These are phyloP conservation scores for Heteromeles arbutifolia DNA, from an alignment of 306 rosid genomes.

Conservation along the genomic window DNA sequence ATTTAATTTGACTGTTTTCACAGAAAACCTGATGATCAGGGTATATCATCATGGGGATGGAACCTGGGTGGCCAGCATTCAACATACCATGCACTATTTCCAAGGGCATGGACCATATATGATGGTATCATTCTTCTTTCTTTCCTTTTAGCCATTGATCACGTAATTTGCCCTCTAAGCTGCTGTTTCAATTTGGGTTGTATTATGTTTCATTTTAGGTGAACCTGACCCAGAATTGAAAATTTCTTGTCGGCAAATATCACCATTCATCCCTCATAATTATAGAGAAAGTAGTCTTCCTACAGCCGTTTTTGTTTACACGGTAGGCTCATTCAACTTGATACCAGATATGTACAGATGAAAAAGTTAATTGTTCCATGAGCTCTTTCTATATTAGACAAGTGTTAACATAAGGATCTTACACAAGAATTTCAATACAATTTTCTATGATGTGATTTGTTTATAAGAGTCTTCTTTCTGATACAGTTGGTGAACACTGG, in stretches of 20 bases:
- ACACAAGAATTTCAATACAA: background rate
- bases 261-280: constrained; percentile 93
- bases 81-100: constrained; percentile 97
- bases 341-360: background rate
- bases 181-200: constrained; percentile 11
- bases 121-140: constrained; percentile 59
- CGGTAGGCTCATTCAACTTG: constrained; percentile 39
- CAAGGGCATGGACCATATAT: constrained; percentile 98
- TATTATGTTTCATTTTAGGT: constrained; percentile 32
- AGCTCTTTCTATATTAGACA: too few relatives aligned
- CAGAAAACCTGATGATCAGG: constrained; percentile 72
- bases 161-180: background rate
- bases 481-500: constrained; percentile 92
- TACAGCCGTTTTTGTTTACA: constrained; percentile 86
- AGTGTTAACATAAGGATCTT: background rate
- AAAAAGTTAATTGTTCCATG: background rate
- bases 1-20: constrained; percentile 18
- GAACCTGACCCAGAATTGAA: constrained; percentile 97
- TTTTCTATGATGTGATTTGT: constrained; percentile 11
- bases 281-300: constrained; percentile 97
- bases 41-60: constrained; percentile 99
- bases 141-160: background rate
- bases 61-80: constrained; percentile 93
- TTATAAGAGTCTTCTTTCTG: constrained; percentile 26
- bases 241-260: constrained; percentile 92